phyloP scores from a whole-genome alignment of 2,329 filamentous ascomycete species.

The Trichoderma koningiopsis region DNA sequence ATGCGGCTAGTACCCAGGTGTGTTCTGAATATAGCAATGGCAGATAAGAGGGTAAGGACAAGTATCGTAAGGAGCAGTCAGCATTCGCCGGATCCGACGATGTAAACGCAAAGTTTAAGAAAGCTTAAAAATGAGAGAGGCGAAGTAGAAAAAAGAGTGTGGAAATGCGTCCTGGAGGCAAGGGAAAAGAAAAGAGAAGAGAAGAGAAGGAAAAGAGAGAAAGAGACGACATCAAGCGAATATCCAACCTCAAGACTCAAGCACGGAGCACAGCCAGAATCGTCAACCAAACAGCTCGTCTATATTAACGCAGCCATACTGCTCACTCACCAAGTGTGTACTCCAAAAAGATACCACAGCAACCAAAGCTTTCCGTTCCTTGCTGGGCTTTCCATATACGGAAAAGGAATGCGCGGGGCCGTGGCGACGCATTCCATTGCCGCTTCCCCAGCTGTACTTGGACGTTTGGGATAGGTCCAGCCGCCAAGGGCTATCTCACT shows the following conservation, averaged over 20 bases:
- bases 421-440: conserved; percentile 37
- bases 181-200: background rate
- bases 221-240: background rate
- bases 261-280: conserved; percentile 18
- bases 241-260: conserved; percentile 1
- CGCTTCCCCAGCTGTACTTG: background rate
- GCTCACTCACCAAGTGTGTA: background rate
- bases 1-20: conserved; percentile 23
- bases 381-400: conserved; percentile 17
- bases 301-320: conserved; percentile 7
- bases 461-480: conserved; percentile 6
- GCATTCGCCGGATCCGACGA: conserved; percentile 22
- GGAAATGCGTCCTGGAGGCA: conserved; percentile 1
- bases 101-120: background rate
- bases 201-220: background rate
- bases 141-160: background rate
- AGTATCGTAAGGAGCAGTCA: background rate
- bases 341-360: conserved; percentile 24
- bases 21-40: conserved; percentile 18
- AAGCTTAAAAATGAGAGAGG: background rate
- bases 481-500: conserved; percentile 8
- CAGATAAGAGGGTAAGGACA: conserved; percentile 1
- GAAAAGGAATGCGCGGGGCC: conserved; percentile 35
- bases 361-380: conserved; percentile 23
- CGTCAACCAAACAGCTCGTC: conserved; percentile 4